Base-by-base conservation (phyloP, 2,329 filamentous ascomycete species). In the Berkeleyomyces basicola region DNA sequence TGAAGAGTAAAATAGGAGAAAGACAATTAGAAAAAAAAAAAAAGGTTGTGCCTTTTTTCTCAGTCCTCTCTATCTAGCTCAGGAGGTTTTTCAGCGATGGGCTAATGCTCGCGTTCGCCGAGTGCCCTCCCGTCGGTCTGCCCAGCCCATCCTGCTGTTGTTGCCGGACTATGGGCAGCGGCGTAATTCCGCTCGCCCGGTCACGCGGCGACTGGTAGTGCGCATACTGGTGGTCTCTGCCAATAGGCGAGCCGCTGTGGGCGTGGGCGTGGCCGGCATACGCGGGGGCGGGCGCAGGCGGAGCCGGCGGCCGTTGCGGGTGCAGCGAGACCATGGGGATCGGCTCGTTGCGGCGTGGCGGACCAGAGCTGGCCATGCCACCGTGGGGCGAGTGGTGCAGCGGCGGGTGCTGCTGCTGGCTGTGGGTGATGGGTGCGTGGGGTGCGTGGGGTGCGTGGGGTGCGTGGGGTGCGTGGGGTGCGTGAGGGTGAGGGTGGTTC, bases 81-180 rank as follows among this genome's bases (percentile, higher is more conserved):
- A 91, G 77, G 58, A 91, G 72, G 68, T 91, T 90, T 68, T 84
- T 82, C 65, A 91, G 72, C 7, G 87, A 90, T 9, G 87, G 86
- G 69, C 84, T 90, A 14, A 87, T 86, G 68, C 87, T 90, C 3
- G 87, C 87, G 42, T 61, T 59, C 4, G 60, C 63, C 31, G 60
- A 61, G 47, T 64, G 59, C n/a, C 86, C 86, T 59, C 80, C 81
- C 39, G 78, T 74, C 40, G 78, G 75, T 58, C 79, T 74, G 23
- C 51, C 51, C 51, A 55, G 51, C 33, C 66, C 71, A 58, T 80
- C 78, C 61, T 71, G 63, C 53, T 71, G 66, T 42, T 23, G 46
- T 36, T 10, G 31, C 46, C 37, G 47, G 39, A n/a, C 58, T 14
- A 61, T 36, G 3, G 58, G 16, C 14, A 49, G 31, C 11, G 46